Base-by-base conservation (phyloP, 2,329 filamentous ascomycete genomes). In the Dactylellina cionopaga region DNA sequence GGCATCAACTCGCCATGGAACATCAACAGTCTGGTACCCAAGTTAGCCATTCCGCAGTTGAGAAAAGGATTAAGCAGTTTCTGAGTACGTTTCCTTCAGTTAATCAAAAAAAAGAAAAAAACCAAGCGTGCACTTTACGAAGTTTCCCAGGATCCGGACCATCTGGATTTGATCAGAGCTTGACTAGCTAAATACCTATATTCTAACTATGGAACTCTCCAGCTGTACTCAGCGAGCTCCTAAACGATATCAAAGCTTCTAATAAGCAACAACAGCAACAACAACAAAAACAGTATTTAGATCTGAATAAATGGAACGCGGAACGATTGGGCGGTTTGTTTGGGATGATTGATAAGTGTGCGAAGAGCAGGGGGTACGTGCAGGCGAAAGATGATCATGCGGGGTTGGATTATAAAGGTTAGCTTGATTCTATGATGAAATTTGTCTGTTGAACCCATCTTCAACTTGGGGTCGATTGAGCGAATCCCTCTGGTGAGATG, bases 41-140 rank as follows among this genome's bases (percentile, higher is more conserved):
- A 49, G 24, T 47, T 52, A 54, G 52, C 52, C 59, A 59, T 15
- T 58, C 52, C n/a, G 49, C 60, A 3, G 37, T 60, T 11, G 68
- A 72, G 44, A 72, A 72, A 37, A 51, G 51, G 25, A 60, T 64
- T 15, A 72, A 65, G 29, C 59, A 72, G 35, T 72, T 59, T 22
- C 59, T 72, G 13, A 54, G 68, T 72, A 64, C 11, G 31, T 35
- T 9, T 17, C n/a, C n/a, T 37, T 13, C 22, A 17, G 13, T 35
- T 6, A 13, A 35, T 13, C 31, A 6, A 35, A 35, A 35, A 6
- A 35, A 35, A 13, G 13, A 35, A 35, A 35, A 35, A n/a, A n/a
- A n/a, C n/a, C n/a, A n/a, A n/a, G n/a, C n/a, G n/a, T n/a, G n/a
- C n/a, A n/a, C n/a, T n/a, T n/a, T n/a, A n/a, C n/a, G n/a, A n/a